Evolutionary conservation across 108 stramenopile species (phyloP).

Genomic region (Cyclotella choctawhatcheeana): DNA sequence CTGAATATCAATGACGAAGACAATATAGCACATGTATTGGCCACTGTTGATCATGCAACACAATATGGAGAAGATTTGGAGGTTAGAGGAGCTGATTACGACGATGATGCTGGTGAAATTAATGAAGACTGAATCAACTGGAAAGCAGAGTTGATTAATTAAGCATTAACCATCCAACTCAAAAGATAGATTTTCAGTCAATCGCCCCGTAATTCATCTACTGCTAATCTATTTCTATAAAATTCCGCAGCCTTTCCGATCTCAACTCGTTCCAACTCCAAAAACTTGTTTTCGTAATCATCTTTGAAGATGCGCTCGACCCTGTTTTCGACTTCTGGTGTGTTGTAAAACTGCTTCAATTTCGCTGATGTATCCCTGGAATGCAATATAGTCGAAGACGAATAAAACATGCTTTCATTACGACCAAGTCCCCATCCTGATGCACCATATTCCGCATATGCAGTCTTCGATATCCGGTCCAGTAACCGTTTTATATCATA

Average conservation of each 20-base stretch:
- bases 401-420: slow-evolving; percentile 51
- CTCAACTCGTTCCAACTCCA: slow-evolving; percentile 9
- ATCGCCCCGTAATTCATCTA: too few relatives aligned
- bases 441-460: slow-evolving; percentile 51
- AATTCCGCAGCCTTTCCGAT: background rate
- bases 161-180: too few relatives aligned
- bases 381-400: slow-evolving; percentile 18
- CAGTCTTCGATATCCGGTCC: slow-evolving; percentile 1
- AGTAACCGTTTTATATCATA: slow-evolving; percentile 3
- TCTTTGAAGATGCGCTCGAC: slow-evolving; percentile 14
- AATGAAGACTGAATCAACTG: too few relatives aligned
- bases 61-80: slow-evolving; percentile 97
- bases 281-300: slow-evolving; percentile 19
- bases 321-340: slow-evolving; percentile 2
- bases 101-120: slow-evolving; percentile 42
- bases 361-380: slow-evolving; percentile 1
- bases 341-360: slow-evolving; percentile 2
- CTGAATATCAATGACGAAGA: slow-evolving; percentile 95
- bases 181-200: too few relatives aligned
- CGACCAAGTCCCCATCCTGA: slow-evolving; percentile 53
- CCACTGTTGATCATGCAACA: slow-evolving; percentile 90
- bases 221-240: slow-evolving; percentile 13
- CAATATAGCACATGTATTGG: slow-evolving; percentile 82
- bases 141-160: too few relatives aligned
- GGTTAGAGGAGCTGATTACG: slow-evolving; percentile 69